Base-by-base conservation (phyloP, 768 basidiomycete genomes). In the Boletus barrowsii region DNA sequence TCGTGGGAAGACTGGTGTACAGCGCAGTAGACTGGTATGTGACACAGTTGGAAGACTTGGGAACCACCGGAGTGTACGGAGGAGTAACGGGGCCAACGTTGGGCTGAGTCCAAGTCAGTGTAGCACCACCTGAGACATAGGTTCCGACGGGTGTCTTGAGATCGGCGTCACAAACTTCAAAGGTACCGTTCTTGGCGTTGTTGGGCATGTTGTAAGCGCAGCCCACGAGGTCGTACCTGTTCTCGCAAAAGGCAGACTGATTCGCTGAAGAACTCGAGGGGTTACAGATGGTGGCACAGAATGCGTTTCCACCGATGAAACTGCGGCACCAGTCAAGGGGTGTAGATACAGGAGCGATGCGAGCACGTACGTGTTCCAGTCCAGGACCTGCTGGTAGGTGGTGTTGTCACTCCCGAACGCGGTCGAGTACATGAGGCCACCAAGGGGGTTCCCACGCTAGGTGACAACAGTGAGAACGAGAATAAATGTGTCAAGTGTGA, bases 361-460 rank as follows among this genome's bases (percentile, higher is more conserved):
- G 48, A 55, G 10, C 6, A 24, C 83, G 48, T 60, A 82, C 86
- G 77, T 76, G 68, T 77, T 77, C 89, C 89, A 90, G 61, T 89
- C 81, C 4, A 72, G 71, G 24, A 85, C 75, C 63, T 92, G 90
- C 11, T 68, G 61, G 62, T 70, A 76, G 0, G 73, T 69, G 55
- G 60, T 64, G 59, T 76, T 79, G 60, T 78, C 49, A 13, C 74
- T 67, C 43, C 58, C 65, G 57, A 77, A 85, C 11, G 72, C 78
- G 55, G 73, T 84, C 0, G 87, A 83, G 74, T 79, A 92, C 41
- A 89, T 53, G 26, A 90, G 67, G 46, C 82, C 87, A 58, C 90
- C 90, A 26, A 89, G 74, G 4, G 88, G 88, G 73, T 91, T 93
- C n/a, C 90, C 91, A 57, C 86, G 82, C 81, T 86, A 59, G 14